phyloP scores from a whole-genome alignment of 371 early-diverging fungal genomes.

The Haplosporangium sp. region DNA sequence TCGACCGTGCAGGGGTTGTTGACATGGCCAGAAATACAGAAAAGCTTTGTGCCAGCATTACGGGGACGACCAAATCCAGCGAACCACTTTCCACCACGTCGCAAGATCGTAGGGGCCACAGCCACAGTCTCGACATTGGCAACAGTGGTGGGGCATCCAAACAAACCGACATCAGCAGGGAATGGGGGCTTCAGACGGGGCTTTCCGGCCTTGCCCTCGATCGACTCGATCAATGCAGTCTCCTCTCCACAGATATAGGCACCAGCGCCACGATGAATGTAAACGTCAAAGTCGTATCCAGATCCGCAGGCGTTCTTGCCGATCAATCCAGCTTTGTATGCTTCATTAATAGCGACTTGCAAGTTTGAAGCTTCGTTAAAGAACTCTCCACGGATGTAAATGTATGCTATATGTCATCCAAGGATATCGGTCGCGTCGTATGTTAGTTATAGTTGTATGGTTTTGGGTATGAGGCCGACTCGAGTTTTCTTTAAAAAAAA shows the following conservation, averaged over 20 bases:
- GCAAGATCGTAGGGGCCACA: conserved; percentile 95
- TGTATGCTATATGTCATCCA: conserved; percentile 78
- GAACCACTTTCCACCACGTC: conserved; percentile 95
- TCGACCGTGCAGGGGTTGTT: conserved; percentile 98
- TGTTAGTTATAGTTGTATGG: too few species aligned
- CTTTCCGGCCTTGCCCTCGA: conserved; percentile 98
- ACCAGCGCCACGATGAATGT: conserved; percentile 97
- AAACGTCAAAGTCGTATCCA: conserved; percentile 97
- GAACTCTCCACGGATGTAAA: conserved; percentile 98
- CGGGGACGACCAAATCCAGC: conserved; percentile 93
- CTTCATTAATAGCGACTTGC: conserved; percentile 96
- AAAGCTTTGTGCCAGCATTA: conserved; percentile 96
- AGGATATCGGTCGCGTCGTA: not conserved
- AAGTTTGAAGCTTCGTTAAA: conserved; percentile 95
- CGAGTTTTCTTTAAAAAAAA: not conserved
- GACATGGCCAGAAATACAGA: conserved; percentile 97
- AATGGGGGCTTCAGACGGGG: conserved; percentile 98
- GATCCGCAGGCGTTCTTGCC: conserved; percentile 98
- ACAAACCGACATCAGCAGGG: conserved; percentile 98
- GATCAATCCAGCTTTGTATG: conserved; percentile 95
- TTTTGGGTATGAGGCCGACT: not conserved
- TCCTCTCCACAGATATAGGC: conserved; percentile 99
- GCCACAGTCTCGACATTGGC: conserved; percentile 98
- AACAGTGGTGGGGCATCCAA: conserved; percentile 98
- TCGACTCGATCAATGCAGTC: conserved; percentile 96